A percentile compares a stretch with the other conserved stretches of the same genome.
Conservation (phyloP, 345 rosid genomes). For the Lumnitzera racemosa region DNA sequence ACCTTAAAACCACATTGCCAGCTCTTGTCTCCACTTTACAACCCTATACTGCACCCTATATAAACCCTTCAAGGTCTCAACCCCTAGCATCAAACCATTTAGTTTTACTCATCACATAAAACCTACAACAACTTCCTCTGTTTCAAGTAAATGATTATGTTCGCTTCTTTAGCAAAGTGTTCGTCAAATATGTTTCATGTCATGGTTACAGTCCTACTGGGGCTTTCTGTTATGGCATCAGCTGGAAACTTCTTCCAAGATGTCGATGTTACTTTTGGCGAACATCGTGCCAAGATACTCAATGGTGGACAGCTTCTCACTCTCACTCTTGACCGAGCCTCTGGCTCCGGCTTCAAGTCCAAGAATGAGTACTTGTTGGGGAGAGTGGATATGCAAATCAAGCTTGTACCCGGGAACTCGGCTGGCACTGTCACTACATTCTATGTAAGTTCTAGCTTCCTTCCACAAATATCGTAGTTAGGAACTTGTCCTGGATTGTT, state of each 20-base stretch:
- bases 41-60: too few species aligned
- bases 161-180: neutral
- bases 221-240: neutral
- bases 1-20: too few species aligned
- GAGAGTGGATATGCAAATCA: conserved; percentile 37
- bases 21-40: too few species aligned
- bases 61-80: too few species aligned
- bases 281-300: conserved; percentile 39
- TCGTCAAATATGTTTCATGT: neutral
- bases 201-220: neutral
- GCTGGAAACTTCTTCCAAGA: conserved; percentile 31
- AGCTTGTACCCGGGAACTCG: conserved; percentile 47
- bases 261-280: conserved; percentile 48
- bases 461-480: neutral
- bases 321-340: conserved; percentile 36
- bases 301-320: conserved; percentile 51
- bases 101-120: too few species aligned
- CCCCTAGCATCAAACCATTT: too few species aligned
- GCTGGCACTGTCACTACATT: conserved; percentile 52
- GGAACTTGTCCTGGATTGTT: neutral
- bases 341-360: conserved; percentile 55
- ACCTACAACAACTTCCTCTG: too few species aligned
- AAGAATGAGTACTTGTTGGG: conserved; percentile 44
- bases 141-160: too few species aligned
- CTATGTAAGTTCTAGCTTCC: conserved; percentile 20